These are phyloP conservation scores for Chlamydomonas urium DNA, from an alignment of 139 green algal species.

Conservation along the genomic window DNA sequence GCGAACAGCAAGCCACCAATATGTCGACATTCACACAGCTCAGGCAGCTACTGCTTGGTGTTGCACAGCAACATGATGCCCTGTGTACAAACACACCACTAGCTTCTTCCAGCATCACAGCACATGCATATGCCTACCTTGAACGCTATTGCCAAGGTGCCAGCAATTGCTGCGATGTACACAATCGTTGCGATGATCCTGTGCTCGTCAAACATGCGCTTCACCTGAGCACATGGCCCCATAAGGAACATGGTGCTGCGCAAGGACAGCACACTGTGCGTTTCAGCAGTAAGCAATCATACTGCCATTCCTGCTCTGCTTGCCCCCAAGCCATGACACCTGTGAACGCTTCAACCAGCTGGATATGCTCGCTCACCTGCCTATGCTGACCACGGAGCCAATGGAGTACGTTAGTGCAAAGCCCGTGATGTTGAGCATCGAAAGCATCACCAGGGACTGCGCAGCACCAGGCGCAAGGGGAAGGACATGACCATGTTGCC, in stretches of 20 bases:
- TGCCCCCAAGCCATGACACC: neutral
- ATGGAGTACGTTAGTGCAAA: no score
- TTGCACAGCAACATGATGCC: neutral
- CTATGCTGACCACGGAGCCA: no score
- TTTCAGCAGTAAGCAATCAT: neutral
- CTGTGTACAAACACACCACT: neutral
- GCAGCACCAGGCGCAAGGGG: no score
- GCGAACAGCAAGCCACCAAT: neutral
- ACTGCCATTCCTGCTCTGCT: neutral
- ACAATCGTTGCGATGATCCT: slow-evolving; percentile 31
- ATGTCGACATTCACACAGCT: neutral
- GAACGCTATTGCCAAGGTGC: slow-evolving; percentile 36
- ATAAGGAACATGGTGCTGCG: slow-evolving; percentile 23
- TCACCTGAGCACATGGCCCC: slow-evolving; percentile 22
- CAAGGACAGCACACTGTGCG: neutral
- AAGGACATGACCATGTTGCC: no score
- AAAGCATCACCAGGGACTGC: no score
- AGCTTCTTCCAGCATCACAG: neutral
- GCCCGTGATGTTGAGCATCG: no score
- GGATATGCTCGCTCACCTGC: no score
- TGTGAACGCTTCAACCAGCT: neutral
- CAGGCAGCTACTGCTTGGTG: neutral
- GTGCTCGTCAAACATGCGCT: slow-evolving; percentile 42
- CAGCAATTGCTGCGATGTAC: slow-evolving; percentile 29
- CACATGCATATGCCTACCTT: slow-evolving; percentile 6